These are phyloP conservation scores for Verbascum thapsus DNA, from an alignment of 257 asterid species.

Conservation along the genomic window DNA sequence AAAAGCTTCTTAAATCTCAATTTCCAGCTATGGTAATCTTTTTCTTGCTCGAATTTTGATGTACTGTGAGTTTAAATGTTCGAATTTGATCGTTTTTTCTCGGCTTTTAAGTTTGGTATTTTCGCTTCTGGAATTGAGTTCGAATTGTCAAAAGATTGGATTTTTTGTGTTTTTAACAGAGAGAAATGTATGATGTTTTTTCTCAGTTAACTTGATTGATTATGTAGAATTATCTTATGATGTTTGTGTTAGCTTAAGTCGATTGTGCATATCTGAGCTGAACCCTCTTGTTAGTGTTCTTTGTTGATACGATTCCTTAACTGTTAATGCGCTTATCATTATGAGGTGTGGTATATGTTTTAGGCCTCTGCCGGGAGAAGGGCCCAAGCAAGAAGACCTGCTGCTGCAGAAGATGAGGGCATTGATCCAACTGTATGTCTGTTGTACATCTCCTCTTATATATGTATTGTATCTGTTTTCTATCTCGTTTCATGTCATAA, in stretches of 20 bases:
- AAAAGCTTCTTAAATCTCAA: background rate
- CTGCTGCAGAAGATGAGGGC: constrained; percentile 70
- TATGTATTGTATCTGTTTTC: background rate
- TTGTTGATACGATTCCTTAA: no score
- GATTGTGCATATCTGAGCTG: background rate
- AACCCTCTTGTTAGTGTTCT: no score
- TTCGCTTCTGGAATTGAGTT: background rate
- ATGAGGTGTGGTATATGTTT: constrained; percentile 12
- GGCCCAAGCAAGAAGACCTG: constrained; percentile 45
- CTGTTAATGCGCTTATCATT: no score
- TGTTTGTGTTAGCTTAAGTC: no score
- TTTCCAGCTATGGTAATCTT: constrained; percentile 17
- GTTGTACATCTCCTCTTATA: background rate
- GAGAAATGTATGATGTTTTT: no score
- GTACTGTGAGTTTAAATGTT: background rate
- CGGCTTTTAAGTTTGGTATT: background rate
- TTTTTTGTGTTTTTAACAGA: background rate
- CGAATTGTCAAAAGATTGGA: background rate
- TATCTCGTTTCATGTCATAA: background rate
- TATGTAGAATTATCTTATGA: no score
- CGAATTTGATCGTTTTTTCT: background rate
- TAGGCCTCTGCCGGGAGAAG: constrained; percentile 47
- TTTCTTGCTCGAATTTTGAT: background rate
- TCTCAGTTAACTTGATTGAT: no score
- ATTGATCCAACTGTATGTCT: constrained; percentile 71